Evolutionary conservation across 2,329 filamentous ascomycete genomes (phyloP), one percentile per base, ranked within the genome.

Genomic region (Curvularia hawaiiensis): DNA sequence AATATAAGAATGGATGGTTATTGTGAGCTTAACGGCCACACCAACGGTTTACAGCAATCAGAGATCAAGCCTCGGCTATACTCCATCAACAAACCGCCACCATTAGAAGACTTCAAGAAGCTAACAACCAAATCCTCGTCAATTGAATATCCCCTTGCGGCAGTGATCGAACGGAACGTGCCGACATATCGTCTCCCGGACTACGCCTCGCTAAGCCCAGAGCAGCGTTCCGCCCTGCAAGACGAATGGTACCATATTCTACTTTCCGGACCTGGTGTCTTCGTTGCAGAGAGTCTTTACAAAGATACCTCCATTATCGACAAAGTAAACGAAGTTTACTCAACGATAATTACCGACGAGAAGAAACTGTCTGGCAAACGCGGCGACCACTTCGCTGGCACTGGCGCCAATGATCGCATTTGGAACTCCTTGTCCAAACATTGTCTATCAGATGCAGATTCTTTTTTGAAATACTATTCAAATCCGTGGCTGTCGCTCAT

Each of bases 391-490:
- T 88, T 88, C 70, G 84, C 85, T 1, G 73, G 79, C 4, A 77
- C 78, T 2, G 82, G 82, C 22, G 79, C 79, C 24, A 88, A 88
- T 66, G 79, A 83, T 52, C 80, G 86, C 10, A 87, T 88, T 75
- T 89, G 85, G 85, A 88, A 88, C 74, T 85, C 85, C 0, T 85
- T 88, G 72, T 81, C 81, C 60, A 89, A 88, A 66, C 86, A 88
- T 65, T 82, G 79, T 20, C 69, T 83, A 2, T 67, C 75, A 28
- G 80, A 86, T 59, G 81, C 85, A 0, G 43, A 66, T 0, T 84
- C 81, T 0, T 88, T 88, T 64, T 59, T 83, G 0, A 58, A 69
- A 7, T 88, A 88, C 77, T 88, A 85, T 71, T 79, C 83, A 4
- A 88, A 88, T 61, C 84, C 84, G 0, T 86, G 83, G 77, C 79